phyloP scores from a whole-genome alignment of 306 rosid genomes.

The Lagenaria siceraria region DNA sequence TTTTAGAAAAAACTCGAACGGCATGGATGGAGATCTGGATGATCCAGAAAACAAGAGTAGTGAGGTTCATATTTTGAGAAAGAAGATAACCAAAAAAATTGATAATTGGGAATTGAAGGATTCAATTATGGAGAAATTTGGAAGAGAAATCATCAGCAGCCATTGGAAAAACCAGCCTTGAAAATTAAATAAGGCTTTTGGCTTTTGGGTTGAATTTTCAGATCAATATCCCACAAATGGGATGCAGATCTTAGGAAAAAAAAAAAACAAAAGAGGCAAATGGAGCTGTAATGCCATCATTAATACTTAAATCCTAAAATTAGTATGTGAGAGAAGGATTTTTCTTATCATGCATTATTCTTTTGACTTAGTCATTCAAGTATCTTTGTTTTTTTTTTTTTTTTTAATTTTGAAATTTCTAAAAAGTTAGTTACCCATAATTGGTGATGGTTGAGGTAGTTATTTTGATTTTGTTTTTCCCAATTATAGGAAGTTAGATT shows the following conservation, averaged over 20 bases:
- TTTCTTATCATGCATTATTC: not conserved
- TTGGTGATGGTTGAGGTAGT: not conserved
- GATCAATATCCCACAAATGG: not conserved
- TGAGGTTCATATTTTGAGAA: not conserved
- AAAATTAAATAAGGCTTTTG: not conserved
- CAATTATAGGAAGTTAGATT: not conserved
- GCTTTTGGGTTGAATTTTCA: not conserved
- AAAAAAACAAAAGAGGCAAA: not conserved
- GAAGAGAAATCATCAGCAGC: not conserved
- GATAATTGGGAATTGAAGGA: not conserved
- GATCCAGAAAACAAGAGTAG: not conserved
- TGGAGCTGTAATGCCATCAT: not conserved
- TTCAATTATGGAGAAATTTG: not conserved
- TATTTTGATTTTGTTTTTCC: not conserved
- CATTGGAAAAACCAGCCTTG: not conserved
- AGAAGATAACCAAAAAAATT: not conserved
- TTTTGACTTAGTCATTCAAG: not conserved
- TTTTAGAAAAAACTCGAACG: not conserved
- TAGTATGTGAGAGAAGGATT: not conserved
- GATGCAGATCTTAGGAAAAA: not conserved
- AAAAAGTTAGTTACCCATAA: not conserved
- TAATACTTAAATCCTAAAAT: not conserved
- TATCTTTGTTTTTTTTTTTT: not conserved
- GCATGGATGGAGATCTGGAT: not conserved
- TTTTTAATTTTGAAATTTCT: not conserved